Evolutionary conservation across 176 grass and related monocot genomes (phyloP).

Genomic region (Zoysia japonica): DNA sequence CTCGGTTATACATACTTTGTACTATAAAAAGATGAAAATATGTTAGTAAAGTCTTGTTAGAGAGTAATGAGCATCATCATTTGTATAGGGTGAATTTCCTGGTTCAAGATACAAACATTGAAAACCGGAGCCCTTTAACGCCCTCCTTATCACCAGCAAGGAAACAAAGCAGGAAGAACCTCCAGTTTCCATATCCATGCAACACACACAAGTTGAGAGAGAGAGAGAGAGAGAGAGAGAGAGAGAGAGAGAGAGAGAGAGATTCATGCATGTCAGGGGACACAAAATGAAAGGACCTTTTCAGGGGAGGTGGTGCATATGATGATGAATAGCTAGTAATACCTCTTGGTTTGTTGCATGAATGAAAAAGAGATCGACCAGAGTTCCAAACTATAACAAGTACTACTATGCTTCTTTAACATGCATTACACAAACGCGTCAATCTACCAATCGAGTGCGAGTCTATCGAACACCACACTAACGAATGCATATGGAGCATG

Average conservation of each 20-base stretch:
- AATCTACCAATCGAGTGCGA: not conserved
- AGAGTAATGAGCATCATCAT: conserved; percentile 19
- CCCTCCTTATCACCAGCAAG: conserved; percentile 37
- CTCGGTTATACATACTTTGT: conserved; percentile 13
- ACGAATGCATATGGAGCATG: not conserved
- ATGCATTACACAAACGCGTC: not conserved
- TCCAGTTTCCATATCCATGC: conserved; percentile 43
- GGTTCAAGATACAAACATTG: conserved; percentile 8
- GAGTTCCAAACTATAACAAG: conserved; percentile 5
- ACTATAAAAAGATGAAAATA: conserved; percentile 38
- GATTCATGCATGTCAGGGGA: not conserved
- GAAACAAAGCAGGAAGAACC: conserved; percentile 26
- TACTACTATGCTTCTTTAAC: conserved; percentile 1
- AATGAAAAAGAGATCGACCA: conserved; percentile 11
- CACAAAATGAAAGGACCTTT: conserved; percentile 42
- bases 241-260: conserved; percentile 15
- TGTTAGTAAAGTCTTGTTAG: not conserved
- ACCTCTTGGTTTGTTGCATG: conserved; percentile 13
- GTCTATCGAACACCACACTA: not conserved
- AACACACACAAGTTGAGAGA: not conserved
- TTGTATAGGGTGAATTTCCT: not conserved
- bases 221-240: conserved; percentile 15
- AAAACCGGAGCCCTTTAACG: conserved; percentile 17
- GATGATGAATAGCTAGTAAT: conserved; percentile 9
- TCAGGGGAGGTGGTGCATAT: conserved; percentile 11